Conservation (phyloP, 129 eudicot species). For the Escallonia rubra region DNA sequence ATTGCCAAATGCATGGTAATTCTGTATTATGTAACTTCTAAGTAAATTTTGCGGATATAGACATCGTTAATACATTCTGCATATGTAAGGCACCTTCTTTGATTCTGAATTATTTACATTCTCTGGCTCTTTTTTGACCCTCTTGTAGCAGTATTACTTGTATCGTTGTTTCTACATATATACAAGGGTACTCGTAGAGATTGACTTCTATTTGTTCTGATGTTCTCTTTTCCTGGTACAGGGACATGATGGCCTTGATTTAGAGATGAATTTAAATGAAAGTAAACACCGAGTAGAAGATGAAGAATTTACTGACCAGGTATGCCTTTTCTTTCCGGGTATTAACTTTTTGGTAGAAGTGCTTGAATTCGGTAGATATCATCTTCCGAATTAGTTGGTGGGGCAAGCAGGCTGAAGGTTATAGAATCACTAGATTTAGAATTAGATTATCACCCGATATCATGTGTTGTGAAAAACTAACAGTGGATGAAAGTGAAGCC, state of each 20-base stretch:
- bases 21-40: not conserved
- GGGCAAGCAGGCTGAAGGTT: no score
- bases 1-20: not conserved
- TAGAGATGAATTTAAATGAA: constrained; percentile 88
- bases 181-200: not conserved
- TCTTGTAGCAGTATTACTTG: no score
- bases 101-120: no score
- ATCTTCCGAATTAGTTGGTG: no score
- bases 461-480: no score
- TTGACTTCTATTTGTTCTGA: not conserved
- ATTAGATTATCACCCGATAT: no score
- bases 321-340: constrained; percentile 18
- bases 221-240: constrained; percentile 5
- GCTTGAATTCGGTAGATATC: not conserved
- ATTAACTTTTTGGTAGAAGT: not conserved
- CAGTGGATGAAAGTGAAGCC: no score
- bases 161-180: no score
- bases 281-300: constrained; percentile 46
- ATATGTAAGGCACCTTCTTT: not conserved
- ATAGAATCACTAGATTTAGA: no score
- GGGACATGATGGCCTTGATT: constrained; percentile 73
- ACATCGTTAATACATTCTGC: not conserved
- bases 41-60: no score
- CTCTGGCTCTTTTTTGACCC: no score
- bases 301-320: constrained; percentile 71